These are phyloP conservation scores for Echeveria elegans DNA, from an alignment of 164 flowering plant species.

Conservation along the genomic window DNA sequence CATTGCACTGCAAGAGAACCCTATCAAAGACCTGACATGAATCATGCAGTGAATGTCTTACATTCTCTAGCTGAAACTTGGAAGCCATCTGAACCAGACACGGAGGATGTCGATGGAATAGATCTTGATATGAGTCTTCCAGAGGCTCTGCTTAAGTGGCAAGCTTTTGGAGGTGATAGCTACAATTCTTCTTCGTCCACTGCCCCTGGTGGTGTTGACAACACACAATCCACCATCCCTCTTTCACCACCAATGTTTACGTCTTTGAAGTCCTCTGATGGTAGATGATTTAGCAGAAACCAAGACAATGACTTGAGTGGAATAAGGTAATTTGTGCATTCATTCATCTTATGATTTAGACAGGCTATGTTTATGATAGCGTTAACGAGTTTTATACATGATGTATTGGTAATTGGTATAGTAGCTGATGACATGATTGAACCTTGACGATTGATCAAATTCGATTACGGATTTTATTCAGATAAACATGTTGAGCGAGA, in stretches of 20 bases:
- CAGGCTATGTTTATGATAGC: neutral
- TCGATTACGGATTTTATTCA: too few species aligned
- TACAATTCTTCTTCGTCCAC: conserved; percentile 20
- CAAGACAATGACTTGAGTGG: neutral
- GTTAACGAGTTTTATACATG: neutral
- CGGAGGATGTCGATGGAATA: conserved; percentile 53
- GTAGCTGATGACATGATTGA: too few species aligned
- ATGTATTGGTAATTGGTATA: too few species aligned
- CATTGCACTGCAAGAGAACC: conserved; percentile 88
- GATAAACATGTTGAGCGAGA: too few species aligned
- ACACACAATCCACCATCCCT: conserved; percentile 51
- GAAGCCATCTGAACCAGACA: conserved; percentile 60
- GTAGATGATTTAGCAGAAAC: conserved; percentile 16
- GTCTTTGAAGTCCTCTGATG: conserved; percentile 43
- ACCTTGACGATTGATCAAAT: too few species aligned
- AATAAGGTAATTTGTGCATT: neutral
- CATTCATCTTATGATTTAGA: neutral
- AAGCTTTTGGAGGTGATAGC: conserved; percentile 48
- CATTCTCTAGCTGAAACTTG: conserved; percentile 68
- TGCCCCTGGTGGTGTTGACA: conserved; percentile 25
- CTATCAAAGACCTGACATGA: conserved; percentile 87
- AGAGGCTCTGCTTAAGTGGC: conserved; percentile 73
- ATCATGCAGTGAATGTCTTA: conserved; percentile 71
- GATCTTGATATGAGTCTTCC: conserved; percentile 60
- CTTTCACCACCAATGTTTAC: conserved; percentile 48